Base-by-base conservation (phyloP, 495 filamentous ascomycete genomes). In the Choiromyces venosus region DNA sequence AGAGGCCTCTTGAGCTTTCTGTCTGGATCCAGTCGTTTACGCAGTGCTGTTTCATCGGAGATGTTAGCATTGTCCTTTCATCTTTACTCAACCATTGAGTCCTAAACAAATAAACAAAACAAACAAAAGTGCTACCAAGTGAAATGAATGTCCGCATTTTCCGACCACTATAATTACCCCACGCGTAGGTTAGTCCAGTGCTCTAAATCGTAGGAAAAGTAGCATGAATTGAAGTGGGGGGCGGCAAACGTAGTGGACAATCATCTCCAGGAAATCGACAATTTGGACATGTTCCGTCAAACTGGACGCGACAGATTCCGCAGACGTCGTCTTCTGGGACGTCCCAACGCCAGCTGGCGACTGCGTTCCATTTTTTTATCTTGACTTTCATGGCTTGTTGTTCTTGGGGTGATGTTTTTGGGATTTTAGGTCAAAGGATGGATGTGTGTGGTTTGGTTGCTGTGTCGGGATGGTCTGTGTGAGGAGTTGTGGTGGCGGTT, bases 191-290 rank as follows among this genome's bases (percentile, higher is more conserved):
- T 37, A 36, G 18, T 25, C 65, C 25, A 25, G 65, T 67, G 7
- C 35, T 29, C 42, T 29, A 37, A 65, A 67, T n/a, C 8, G 39
- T 25, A 37, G 42, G n/a, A 44, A 0, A 25, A 12, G 52, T 12
- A 61, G 12, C 12, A 21, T 35, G 6, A 42, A 4, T n/a, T n/a
- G 37, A n/a, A n/a, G n/a, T 21, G 18, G 35, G 68, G 68, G 66
- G 35, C 36, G 40, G 71, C 66, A 37, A 85, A 97, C 95, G 83
- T 66, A 99, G 85, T 36, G 91, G 89, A 84, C 95, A 99, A 79
- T 97, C 94, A 80, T 99, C 95, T 36, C 95, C 95, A 25, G 95
- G 95, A 81, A 92, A 97, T 87, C 96, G 96, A 89, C 95, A 99
- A 69, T 93, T 94, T 35, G 94, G 93, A 84, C 95, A 99, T 16